phyloP scores from a whole-genome alignment of 2,329 filamentous ascomycete genomes.

The Ceratocystis destructans region DNA sequence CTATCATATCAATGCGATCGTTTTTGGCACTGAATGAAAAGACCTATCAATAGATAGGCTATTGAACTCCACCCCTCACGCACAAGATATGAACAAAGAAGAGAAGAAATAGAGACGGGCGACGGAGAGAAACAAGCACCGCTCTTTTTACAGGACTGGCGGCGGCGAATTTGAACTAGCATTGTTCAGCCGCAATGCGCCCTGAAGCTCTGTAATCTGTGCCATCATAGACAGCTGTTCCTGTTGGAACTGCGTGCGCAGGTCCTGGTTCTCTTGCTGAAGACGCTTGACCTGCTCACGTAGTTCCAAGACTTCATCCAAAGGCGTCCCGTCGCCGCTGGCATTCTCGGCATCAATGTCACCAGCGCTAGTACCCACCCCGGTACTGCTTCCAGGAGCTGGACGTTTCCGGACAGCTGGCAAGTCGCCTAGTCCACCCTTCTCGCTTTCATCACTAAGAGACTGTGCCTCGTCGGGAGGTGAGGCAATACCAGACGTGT shows the following conservation, averaged over 20 bases:
- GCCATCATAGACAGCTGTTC: conserved; percentile 38
- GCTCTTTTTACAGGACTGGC: background rate
- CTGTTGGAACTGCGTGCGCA: conserved; percentile 37
- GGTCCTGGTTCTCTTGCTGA: conserved; percentile 49
- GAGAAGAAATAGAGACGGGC: background rate
- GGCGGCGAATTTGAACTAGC: conserved; percentile 18
- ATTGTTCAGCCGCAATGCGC: conserved; percentile 27
- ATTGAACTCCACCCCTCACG: background rate
- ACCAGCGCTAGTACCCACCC: background rate
- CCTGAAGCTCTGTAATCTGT: conserved; percentile 35
- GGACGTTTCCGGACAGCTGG: conserved; percentile 10
- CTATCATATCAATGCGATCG: background rate
- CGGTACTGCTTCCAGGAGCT: background rate
- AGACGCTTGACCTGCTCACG: conserved; percentile 54
- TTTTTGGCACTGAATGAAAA: background rate
- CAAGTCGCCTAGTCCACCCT: conserved; percentile 21
- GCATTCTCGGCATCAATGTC: background rate
- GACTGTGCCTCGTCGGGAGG: conserved; percentile 27
- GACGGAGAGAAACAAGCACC: conserved; percentile 21
- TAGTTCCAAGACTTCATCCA: conserved; percentile 40
- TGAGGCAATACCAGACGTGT: conserved; percentile 38
- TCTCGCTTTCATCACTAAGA: conserved; percentile 36
- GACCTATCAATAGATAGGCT: background rate
- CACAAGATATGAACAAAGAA: background rate
- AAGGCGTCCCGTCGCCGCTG: conserved; percentile 2